A percentile compares a stretch with the other conserved stretches of the same genome.
Evolutionary conservation across 1,139 yeast species (phyloP).

Genomic region (Yamadazyma diddensiae): DNA sequence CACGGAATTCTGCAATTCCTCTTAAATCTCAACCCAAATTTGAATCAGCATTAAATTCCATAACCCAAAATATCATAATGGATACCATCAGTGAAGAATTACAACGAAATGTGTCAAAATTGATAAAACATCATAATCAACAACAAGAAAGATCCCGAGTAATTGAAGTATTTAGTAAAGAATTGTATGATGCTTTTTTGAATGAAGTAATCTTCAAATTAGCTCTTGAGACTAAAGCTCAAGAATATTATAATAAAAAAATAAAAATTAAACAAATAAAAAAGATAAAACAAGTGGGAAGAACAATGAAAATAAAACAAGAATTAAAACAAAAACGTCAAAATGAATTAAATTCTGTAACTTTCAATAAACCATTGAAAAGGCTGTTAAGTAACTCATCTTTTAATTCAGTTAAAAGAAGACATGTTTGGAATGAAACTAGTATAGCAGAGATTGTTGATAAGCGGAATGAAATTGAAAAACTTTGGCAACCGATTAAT

Average conservation of each 20-base stretch:
- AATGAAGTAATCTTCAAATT: slow-evolving; percentile 50
- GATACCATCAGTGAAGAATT: slow-evolving; percentile 32
- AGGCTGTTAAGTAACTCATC: slow-evolving; percentile 19
- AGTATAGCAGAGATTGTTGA: slow-evolving; percentile 20
- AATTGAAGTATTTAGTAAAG: slow-evolving; percentile 40
- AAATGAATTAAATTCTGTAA: slow-evolving; percentile 42
- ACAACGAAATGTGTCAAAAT: slow-evolving; percentile 20
- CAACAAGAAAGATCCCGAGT: slow-evolving; percentile 25
- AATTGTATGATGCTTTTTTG: slow-evolving; percentile 57
- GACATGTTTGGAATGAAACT: slow-evolving; percentile 14
- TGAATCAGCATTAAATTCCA: too few relatives aligned
- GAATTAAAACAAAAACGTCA: slow-evolving; percentile 29
- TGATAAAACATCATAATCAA: slow-evolving; percentile 20
- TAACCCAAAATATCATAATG: too few relatives aligned
- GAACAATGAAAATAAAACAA: slow-evolving; percentile 19
- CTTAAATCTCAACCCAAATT: too few relatives aligned
- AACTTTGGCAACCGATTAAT: slow-evolving; percentile 43
- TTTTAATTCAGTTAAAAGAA: slow-evolving; percentile 14
- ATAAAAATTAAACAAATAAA: slow-evolving; percentile 25
- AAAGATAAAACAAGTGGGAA: slow-evolving; percentile 25
- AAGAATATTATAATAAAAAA: slow-evolving; percentile 20
- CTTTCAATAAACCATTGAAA: slow-evolving; percentile 23
- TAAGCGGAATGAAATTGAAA: slow-evolving; percentile 31
- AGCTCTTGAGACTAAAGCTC: slow-evolving; percentile 43
- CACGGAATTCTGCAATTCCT: too few relatives aligned